Conservation (phyloP, 345 rosid species). For the Trapa incisa region DNA sequence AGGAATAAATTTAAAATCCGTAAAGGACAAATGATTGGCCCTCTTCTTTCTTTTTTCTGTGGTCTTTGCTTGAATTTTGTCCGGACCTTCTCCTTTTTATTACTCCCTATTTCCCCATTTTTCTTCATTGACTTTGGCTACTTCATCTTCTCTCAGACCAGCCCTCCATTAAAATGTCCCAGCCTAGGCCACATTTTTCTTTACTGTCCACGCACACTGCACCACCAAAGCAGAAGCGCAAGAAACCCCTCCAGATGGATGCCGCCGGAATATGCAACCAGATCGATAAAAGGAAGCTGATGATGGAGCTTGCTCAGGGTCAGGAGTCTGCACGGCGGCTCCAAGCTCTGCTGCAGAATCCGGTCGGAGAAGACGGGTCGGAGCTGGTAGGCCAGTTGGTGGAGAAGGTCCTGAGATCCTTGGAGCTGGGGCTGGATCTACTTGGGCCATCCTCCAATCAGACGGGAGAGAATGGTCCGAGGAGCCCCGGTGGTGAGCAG, state of each 20-base stretch:
- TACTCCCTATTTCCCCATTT: not conserved
- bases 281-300: not conserved
- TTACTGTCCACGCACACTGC: not conserved
- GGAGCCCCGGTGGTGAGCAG: not conserved
- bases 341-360: constrained; percentile 21
- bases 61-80: no score
- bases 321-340: constrained; percentile 30
- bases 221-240: not conserved
- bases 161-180: not conserved
- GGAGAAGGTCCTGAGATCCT: constrained; percentile 34
- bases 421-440: constrained; percentile 24
- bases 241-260: not conserved
- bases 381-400: constrained; percentile 22
- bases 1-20: no score
- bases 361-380: constrained; percentile 1
- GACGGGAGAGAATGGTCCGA: not conserved
- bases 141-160: no score
- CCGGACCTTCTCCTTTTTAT: not conserved
- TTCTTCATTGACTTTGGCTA: not conserved
- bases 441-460: constrained; percentile 8
- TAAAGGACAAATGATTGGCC: no score
- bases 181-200: no score
- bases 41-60: no score
- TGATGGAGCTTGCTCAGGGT: constrained; percentile 33
- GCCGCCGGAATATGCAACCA: not conserved